Conservation (phyloP, 441 rosid species). For the Rhodomyrtus psidioides region DNA sequence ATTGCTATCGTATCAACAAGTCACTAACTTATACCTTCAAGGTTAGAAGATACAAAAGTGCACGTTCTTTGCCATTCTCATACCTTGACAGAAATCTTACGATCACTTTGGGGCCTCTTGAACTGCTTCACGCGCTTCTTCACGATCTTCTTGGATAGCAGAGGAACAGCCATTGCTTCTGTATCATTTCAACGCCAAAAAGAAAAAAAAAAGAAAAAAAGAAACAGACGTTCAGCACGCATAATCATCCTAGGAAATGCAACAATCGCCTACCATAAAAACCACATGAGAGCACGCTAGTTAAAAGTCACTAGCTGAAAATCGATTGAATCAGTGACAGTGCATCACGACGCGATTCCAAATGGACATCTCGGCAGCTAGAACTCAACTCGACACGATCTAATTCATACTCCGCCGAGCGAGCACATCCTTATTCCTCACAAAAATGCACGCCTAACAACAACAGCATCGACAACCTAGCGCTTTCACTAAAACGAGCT, state of each 20-base stretch:
- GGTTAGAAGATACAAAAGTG: not conserved
- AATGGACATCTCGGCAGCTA: not conserved
- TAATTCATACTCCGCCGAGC: not conserved
- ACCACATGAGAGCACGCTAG: not conserved
- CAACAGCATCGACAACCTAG: not conserved
- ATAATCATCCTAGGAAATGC: not conserved
- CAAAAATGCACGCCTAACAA: not conserved
- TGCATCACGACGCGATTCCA: not conserved
- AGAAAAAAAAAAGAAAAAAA: no score
- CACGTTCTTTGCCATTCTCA: not conserved
- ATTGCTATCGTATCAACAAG: not conserved
- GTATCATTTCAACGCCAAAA: not conserved
- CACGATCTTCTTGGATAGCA: constrained; percentile 59
- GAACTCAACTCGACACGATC: not conserved
- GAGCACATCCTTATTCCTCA: not conserved
- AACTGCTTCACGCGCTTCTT: constrained; percentile 82
- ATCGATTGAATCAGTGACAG: not conserved
- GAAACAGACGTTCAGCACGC: not conserved
- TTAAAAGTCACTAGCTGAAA: not conserved
- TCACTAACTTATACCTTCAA: not conserved
- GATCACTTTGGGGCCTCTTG: constrained; percentile 57
- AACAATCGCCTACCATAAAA: not conserved
- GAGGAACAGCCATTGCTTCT: constrained; percentile 69
- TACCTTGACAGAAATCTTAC: constrained; percentile 52
- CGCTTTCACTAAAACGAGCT: not conserved